Evolutionary conservation across 108 stramenopile species (phyloP), one percentile per base, ranked within the genome.

Genomic region (Schizochytrium sp.): DNA sequence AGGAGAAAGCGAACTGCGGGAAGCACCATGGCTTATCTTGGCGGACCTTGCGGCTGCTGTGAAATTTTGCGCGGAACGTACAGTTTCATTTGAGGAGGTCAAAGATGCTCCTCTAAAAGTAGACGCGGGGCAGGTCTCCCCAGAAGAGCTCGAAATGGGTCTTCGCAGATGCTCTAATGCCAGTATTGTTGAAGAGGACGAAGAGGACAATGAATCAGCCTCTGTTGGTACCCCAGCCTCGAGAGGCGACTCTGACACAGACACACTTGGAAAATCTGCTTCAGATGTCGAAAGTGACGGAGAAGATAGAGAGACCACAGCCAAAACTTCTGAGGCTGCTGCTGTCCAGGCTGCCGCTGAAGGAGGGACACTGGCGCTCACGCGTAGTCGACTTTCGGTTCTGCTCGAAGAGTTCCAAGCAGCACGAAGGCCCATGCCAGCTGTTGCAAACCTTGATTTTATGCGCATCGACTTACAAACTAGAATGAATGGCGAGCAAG

Each of bases 361-460:
- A 69, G 64, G 64, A 0, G 64, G 64, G 28, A 69, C 64, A 5
- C 64, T 69, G 42, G 64, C 64, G 64, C 28, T 69, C 12, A 44
- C 64, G 12, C 42, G 64, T 44, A 44, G 64, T 7, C 40, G 44
- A 44, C 28, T 69, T 28, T 38, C 19, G 10, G 0, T 69, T 12
- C 64, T 69, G 10, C 64, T 69, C 19, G 53, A 83, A n/a, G 76
- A 83, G 40, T 83, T 55, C n/a, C 76, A 53, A 47, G 45, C 76
- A n/a, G 47, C 76, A 1, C 47, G 53, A 7, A 49, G 47, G 55
- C 76, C 76, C 53, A 49, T 83, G 47, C 76, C 15, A 47, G 76
- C 76, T 7, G 47, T 83, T 40, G 76, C 76, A 47, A 83, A 83
- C 53, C 47, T 83, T 10, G 76, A 83, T 1, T 83, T 83, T 40